These are phyloP conservation scores for Filosporella fistucella DNA, from an alignment of 495 filamentous ascomycete genomes.

Conservation along the genomic window DNA sequence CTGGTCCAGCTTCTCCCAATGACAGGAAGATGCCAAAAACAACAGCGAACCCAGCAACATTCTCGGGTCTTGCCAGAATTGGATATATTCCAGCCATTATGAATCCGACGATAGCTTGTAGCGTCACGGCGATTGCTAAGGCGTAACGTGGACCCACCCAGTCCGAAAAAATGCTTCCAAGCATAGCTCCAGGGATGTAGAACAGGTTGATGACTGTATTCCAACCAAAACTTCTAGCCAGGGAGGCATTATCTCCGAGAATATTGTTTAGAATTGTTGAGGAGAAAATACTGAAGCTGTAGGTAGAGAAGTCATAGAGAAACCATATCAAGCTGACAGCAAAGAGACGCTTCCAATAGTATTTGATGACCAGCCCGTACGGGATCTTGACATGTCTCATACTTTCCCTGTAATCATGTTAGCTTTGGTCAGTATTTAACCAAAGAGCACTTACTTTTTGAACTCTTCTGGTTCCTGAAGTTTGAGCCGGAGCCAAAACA, in stretches of 20 bases:
- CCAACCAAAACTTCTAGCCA: constrained; percentile 81
- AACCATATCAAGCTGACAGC: constrained; percentile 85
- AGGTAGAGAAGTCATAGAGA: constrained; percentile 81
- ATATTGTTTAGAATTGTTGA: constrained; percentile 66
- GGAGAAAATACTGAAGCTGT: constrained; percentile 77
- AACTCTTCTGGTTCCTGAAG: constrained; percentile 83
- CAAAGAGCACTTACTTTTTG: constrained; percentile 30
- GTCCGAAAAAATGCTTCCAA: constrained; percentile 72
- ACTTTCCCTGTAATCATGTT: constrained; percentile 33
- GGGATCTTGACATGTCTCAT: constrained; percentile 47
- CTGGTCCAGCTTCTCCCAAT: constrained; percentile 81
- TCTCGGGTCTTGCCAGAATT: constrained; percentile 51
- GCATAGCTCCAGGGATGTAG: constrained; percentile 76
- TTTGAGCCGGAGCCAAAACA: constrained; percentile 71
- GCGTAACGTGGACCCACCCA: constrained; percentile 69
- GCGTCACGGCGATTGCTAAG: constrained; percentile 58
- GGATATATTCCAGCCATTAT: constrained; percentile 78
- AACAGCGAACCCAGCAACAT: constrained; percentile 74
- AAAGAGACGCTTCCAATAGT: constrained; percentile 58
- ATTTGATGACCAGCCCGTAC: constrained; percentile 46
- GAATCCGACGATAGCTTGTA: constrained; percentile 77
- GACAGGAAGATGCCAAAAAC: constrained; percentile 76
- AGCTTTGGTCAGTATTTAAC: constrained; percentile 4
- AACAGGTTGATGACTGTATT: constrained; percentile 80
- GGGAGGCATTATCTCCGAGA: constrained; percentile 44